Percentiles rank a stretch among this genome's conserved stretches.
Conservation (phyloP, 257 asterid genomes). For the Buddleja alternifolia region DNA sequence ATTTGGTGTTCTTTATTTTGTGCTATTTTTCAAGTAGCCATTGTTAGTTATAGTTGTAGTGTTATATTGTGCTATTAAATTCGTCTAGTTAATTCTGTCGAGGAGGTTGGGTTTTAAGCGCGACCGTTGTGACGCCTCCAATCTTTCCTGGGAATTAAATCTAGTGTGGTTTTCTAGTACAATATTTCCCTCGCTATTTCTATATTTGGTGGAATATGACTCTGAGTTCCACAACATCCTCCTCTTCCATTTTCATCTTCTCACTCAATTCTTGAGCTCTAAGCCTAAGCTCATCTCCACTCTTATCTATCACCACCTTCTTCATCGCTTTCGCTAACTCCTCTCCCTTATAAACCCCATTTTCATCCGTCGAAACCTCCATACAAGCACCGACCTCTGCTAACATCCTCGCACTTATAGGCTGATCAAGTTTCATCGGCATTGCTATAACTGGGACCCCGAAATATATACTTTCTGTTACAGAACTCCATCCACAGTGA, state of each 20-base stretch:
- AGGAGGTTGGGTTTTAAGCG: no score
- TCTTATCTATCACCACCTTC: constrained; percentile 34
- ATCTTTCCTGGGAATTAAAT: no score
- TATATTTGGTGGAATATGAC: no score
- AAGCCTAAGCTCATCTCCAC: constrained; percentile 30
- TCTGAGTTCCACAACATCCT: no score
- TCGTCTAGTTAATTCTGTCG: no score
- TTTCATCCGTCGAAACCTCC: constrained; percentile 35
- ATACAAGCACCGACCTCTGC: constrained; percentile 38
- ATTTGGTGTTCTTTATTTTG: no score
- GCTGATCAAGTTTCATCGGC: constrained; percentile 46
- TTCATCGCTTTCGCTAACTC: constrained; percentile 35
- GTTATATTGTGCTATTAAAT: no score
- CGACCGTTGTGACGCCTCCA: no score
- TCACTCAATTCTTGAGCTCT: constrained; percentile 36
- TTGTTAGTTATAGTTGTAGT: no score
- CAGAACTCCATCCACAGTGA: constrained; percentile 55
- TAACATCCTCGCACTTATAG: constrained; percentile 28
- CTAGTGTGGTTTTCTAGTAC: no score
- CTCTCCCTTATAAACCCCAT: constrained; percentile 27
- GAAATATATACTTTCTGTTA: constrained; percentile 34
- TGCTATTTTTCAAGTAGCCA: no score
- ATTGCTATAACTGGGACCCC: constrained; percentile 45
- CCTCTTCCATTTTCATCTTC: constrained; percentile 40
- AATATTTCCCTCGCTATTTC: no score